Base-by-base conservation (phyloP, 2,329 filamentous ascomycete species). In the Lasiodiplodia sp. region DNA sequence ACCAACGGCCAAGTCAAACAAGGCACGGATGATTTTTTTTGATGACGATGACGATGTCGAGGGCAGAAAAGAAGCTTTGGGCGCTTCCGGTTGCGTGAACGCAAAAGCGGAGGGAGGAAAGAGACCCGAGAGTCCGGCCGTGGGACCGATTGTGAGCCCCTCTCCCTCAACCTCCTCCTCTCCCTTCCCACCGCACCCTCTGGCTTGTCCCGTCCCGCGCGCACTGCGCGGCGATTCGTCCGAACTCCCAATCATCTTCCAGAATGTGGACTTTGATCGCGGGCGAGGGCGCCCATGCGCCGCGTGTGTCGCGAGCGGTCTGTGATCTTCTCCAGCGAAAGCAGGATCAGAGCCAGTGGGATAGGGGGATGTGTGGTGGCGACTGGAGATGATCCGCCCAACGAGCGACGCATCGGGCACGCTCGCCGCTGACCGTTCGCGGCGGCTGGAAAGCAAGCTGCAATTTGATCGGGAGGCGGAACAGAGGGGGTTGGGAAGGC, bases 91-190 rank as follows among this genome's bases (percentile, higher is more conserved):
- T 37, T 37, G 55, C 40, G 40, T 47, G 44, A 47, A 47, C 7
- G 44, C 44, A 47, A 47, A 47, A 37, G 55, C 58, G 28, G 44
- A 28, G 23, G 23, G 38, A 62, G 38, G 40, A n/a, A 37, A 28
- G 40, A 62, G 40, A 40, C 31, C 58, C 40, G 58, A 62, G 58
- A 49, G 23, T 62, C 28, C 16, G 58, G 58, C 58, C 58, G 58
- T 44, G 56, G 53, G 55, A n/a, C 55, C 55, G 31, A 47, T 47
- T 47, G 44, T 47, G 44, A 47, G 18, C 31, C 28, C 18, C 10
- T 57, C 31, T 23, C 25, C 18, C 25, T 23, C 8, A 21, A 40
- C 40, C 58, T 28, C 10, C 16, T 16, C 25, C 23, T 31, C 11
- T 28, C 18, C 44, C n/a, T 60, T 38, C 23, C 57, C 51, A 28